Conservation (phyloP, 2,329 filamentous ascomycete species). For the Trichoderma oligosporum region DNA sequence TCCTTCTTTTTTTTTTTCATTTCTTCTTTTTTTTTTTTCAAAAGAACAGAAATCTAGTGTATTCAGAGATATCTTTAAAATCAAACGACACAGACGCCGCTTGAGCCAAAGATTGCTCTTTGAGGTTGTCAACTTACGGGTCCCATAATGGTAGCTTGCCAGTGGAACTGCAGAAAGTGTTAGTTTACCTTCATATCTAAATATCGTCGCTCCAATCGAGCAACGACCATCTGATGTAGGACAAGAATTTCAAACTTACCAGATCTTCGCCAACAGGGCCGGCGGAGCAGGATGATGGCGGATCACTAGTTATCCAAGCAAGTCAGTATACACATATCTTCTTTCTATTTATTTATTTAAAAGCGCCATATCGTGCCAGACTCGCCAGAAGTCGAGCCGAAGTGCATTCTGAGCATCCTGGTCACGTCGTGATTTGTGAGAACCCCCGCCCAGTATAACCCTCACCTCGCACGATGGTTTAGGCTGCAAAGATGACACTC, state of each 20-base stretch:
- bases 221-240: slow-evolving; percentile 8
- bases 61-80: neutral
- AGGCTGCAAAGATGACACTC: slow-evolving; percentile 15
- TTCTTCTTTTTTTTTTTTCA: no score
- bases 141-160: slow-evolving; percentile 99
- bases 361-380: neutral
- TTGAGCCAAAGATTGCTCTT: neutral
- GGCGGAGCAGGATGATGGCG: slow-evolving; percentile 97
- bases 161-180: slow-evolving; percentile 74
- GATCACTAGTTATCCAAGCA: slow-evolving; percentile 62
- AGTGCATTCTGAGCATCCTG: neutral
- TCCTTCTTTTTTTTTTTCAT: no score
- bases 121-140: slow-evolving; percentile 61
- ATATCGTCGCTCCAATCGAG: neutral
- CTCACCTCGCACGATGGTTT: slow-evolving; percentile 17
- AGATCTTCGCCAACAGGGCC: slow-evolving; percentile 95
- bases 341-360: neutral
- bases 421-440: slow-evolving; percentile 21
- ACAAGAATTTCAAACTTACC: slow-evolving; percentile 58
- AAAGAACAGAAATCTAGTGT: neutral
- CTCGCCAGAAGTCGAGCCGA: neutral
- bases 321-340: slow-evolving; percentile 23
- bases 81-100: neutral
- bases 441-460: slow-evolving; percentile 14
- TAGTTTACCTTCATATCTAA: slow-evolving; percentile 22